Evolutionary conservation across 805 yeast species (phyloP), one percentile per base, ranked within the genome.

Genomic region (Ascoidea tarda): DNA sequence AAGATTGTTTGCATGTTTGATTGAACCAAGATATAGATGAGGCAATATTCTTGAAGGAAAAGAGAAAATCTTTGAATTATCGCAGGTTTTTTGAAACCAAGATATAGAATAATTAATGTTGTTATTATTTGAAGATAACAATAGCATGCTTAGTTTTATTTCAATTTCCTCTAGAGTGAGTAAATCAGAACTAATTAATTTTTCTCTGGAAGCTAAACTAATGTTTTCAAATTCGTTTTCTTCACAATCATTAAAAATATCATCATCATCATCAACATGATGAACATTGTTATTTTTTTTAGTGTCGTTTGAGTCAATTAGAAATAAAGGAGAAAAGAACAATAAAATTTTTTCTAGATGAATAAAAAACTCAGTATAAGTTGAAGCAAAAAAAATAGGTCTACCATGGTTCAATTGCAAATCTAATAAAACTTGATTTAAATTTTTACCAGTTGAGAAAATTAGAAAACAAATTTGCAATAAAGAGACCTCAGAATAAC

Each of bases 401-500:
- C 96, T 71, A 5, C 84, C 82, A 60, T 75, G 78, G 12, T 73
- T 71, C 48, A 63, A 58, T 63, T 90, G 96, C 52, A 88, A 66
- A 54, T 76, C 75, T 33, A 84, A 61, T 55, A 84, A 72, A 0
- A 90, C 89, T 48, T 83, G 81, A 38, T 84, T 82, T 14, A 87
- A 65, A 33, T 49, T 0, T 76, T 58, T 32, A 79, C 63, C 50
- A 81, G 78, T 53, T 81, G 75, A 2, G 84, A 63, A 66, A 82
- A 90, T 55, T 88, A 84, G 55, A 82, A 59, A 59, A 76, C 90
- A 54, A 87, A 78, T 48, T 87, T 69, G 77, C 46, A 90, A 66
- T 21, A 91, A 72, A 4, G 96, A 81, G 51, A 90, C 84, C 62
- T 89, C 96, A 0, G 96, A 87, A 65, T 90, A 91, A 0, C 98